phyloP scores from a whole-genome alignment of 768 basidiomycete genomes.

The Aureoboletus auriporus region DNA sequence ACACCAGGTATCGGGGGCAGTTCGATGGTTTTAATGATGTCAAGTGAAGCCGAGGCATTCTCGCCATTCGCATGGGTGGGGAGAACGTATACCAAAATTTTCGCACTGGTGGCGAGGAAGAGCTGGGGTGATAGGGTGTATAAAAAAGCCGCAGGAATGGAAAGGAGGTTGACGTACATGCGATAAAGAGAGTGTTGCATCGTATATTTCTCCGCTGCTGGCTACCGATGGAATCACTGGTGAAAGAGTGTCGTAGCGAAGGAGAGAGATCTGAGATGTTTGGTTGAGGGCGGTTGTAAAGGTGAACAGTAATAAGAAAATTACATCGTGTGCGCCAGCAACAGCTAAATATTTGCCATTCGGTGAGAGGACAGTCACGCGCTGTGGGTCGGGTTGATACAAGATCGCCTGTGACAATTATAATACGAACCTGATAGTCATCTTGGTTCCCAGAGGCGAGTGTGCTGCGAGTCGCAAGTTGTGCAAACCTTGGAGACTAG shows the following conservation, averaged over 20 bases:
- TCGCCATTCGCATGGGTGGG: constrained; percentile 29
- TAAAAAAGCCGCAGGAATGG: background rate
- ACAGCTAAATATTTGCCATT: constrained; percentile 61
- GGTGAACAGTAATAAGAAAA: no score
- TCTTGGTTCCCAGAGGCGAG: constrained; percentile 57
- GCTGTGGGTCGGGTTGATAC: constrained; percentile 37
- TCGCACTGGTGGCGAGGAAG: constrained; percentile 60
- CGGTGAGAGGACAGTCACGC: constrained; percentile 81
- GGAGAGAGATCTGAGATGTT: constrained; percentile 51
- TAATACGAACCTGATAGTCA: constrained; percentile 78
- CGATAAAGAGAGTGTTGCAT: constrained; percentile 69
- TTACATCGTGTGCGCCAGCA: constrained; percentile 72
- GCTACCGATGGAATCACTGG: constrained; percentile 49
- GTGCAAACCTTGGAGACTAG: constrained; percentile 14
- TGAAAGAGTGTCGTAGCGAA: constrained; percentile 56
- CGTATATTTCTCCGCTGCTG: constrained; percentile 79
- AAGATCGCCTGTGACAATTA: background rate
- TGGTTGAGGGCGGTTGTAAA: constrained; percentile 10
- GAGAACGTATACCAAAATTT: constrained; percentile 59
- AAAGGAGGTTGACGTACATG: constrained; percentile 40
- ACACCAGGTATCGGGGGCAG: constrained; percentile 47
- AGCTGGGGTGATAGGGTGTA: constrained; percentile 41
- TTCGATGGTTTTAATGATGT: constrained; percentile 49
- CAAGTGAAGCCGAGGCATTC: constrained; percentile 21
- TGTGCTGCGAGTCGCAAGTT: constrained; percentile 51